Base-by-base conservation (phyloP, 2,329 filamentous ascomycete genomes). In the Aspergillus fructus region DNA sequence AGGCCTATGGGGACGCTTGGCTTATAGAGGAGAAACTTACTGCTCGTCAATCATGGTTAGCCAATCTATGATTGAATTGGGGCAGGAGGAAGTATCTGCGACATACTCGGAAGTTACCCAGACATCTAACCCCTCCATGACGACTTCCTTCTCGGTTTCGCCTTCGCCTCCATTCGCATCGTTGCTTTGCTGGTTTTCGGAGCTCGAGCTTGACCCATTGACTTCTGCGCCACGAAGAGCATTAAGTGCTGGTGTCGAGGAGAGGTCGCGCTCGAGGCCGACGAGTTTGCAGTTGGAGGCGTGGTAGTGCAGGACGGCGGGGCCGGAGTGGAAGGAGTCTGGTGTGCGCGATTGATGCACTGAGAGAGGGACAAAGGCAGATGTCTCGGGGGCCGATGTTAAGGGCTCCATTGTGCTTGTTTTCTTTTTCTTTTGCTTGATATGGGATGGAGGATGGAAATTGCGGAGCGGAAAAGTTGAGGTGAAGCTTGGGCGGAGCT, bases 31-130 rank as follows among this genome's bases (percentile, higher is more conserved):
- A 78, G 63, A 55, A 80, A 71, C 66, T 78, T 78, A 45, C 78
- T 80, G 49, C 15, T n/a, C 13, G 34, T 8, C 34, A 37, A 7
- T 37, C 7, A 8, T n/a, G 34, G 2, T 37, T 37, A 37, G 34
- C 15, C 13, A 27, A 11, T 37, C 34, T 37, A n/a, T 30, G 9
- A 30, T 11, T 30, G 27, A 11, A 30, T 30, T 30, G 27, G 24
- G 8, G 24, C 8, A 8, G 24, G 7, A 27, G 24, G 8, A 30
- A 9, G 27, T 30, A 11, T 30, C 27, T 30, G 27, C 30, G n/a
- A 64, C 73, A 62, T 68, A 80, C 78, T 79, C 76, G 24, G 78
- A 79, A 41, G 78, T 78, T n/a, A 79, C 78, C 75, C 78, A 81
- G 17, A 76, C 66, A 58, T 78, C 74, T 5, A 81, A 63, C 11